A percentile compares a stretch with the other conserved stretches of the same genome.
These are phyloP conservation scores for Pythium aristosporum DNA, from an alignment of 352 stramenopile species.

Conservation along the genomic window DNA sequence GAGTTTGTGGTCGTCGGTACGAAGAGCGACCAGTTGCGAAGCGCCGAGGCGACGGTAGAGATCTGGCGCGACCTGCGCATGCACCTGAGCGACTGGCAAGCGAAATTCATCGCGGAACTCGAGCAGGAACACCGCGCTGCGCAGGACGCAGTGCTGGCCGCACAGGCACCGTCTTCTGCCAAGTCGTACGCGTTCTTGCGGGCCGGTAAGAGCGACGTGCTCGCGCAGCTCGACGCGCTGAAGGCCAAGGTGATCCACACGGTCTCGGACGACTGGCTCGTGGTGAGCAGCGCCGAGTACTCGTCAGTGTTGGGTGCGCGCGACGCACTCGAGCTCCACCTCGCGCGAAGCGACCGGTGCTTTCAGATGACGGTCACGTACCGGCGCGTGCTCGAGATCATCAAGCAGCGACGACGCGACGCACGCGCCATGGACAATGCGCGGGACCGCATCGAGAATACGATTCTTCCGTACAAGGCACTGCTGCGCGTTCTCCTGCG, in stretches of 20 bases:
- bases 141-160: not conserved
- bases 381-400: constrained; percentile 5
- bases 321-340: constrained; percentile 3
- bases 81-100: constrained; percentile 15
- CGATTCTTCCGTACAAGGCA: constrained; percentile 13
- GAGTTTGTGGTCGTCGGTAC: constrained; percentile 20
- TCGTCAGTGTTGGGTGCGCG: constrained; percentile 8
- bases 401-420: constrained; percentile 4
- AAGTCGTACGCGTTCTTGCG: constrained; percentile 13
- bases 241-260: constrained; percentile 10
- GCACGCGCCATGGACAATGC: constrained; percentile 1
- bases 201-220: constrained; percentile 4
- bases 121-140: constrained; percentile 8
- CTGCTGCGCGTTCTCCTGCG: constrained; percentile 7
- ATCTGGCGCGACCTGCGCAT: constrained; percentile 20
- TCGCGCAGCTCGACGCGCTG: constrained; percentile 4
- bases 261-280: constrained; percentile 13
- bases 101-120: constrained; percentile 7
- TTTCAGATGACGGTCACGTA: constrained; percentile 24
- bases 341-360: constrained; percentile 13
- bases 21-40: constrained; percentile 5
- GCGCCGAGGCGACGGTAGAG: not conserved
- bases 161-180: not conserved
- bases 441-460: constrained; percentile 18
- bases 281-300: constrained; percentile 17